These are phyloP conservation scores for Scheffersomyces titani DNA, from an alignment of 1,139 yeast genomes.

Conservation along the genomic window DNA sequence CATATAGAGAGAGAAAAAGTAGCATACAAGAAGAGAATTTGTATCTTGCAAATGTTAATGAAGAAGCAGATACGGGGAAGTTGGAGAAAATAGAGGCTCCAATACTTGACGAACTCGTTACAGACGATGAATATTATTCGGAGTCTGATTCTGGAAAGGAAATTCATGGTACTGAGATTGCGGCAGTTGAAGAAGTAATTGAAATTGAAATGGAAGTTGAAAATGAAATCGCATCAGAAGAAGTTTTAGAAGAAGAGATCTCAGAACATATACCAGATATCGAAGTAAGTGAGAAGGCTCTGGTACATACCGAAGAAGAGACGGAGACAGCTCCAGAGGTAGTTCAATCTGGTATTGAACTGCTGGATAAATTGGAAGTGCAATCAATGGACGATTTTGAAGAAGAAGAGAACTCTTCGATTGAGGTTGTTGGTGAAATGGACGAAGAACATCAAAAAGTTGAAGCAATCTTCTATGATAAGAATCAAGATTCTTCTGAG, in stretches of 20 bases:
- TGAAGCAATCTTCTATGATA: not conserved
- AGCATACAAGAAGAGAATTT: not conserved
- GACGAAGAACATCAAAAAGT: not conserved
- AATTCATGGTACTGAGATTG: not conserved
- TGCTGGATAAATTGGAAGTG: not conserved
- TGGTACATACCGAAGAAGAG: not conserved
- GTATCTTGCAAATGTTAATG: not conserved
- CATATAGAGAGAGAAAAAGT: not conserved
- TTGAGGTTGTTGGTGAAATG: not conserved
- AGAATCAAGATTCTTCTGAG: not conserved
- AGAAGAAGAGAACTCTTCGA: not conserved
- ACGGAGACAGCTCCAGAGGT: not conserved
- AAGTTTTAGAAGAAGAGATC: slow-evolving; percentile 7
- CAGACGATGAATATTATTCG: not conserved
- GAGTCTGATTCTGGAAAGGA: not conserved
- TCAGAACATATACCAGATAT: not conserved
- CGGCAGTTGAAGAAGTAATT: not conserved
- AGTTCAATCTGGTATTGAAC: not conserved
- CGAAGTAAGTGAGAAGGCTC: not conserved
- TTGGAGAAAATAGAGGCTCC: not conserved
- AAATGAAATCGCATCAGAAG: too few relatives aligned
- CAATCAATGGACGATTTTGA: not conserved
- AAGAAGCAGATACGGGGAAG: not conserved
- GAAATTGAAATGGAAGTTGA: slow-evolving; percentile 2
- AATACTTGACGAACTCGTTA: not conserved